Conservation (phyloP, 805 yeast genomes). For the Candida sakaeoensis region DNA sequence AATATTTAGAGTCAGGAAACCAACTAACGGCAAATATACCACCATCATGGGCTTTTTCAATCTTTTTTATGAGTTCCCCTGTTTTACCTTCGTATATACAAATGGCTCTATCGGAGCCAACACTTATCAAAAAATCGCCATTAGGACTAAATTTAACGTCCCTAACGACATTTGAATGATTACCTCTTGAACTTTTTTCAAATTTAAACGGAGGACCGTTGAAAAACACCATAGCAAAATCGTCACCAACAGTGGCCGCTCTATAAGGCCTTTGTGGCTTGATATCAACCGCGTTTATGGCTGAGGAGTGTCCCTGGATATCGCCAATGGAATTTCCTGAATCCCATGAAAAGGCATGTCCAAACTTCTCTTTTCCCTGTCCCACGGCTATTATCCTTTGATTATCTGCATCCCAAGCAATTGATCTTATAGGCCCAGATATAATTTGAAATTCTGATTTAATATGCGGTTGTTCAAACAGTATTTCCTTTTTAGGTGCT, state of each 20-base stretch:
- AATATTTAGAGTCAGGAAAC: conserved; percentile 49
- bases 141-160: conserved; percentile 81
- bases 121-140: conserved; percentile 72
- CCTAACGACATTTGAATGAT: conserved; percentile 74
- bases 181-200: conserved; percentile 61
- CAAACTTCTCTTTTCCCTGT: conserved; percentile 85
- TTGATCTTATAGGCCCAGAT: conserved; percentile 74
- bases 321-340: conserved; percentile 97
- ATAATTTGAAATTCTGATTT: conserved; percentile 82
- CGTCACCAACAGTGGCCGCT: conserved; percentile 91
- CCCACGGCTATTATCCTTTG: conserved; percentile 91
- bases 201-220: conserved; percentile 96
- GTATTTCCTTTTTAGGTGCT: conserved; percentile 36
- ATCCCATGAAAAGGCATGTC: conserved; percentile 91
- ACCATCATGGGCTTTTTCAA: conserved; percentile 61
- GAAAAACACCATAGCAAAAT: conserved; percentile 75
- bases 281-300: conserved; percentile 78
- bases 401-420: conserved; percentile 91
- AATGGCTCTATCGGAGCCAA: conserved; percentile 78
- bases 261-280: conserved; percentile 86
- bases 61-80: conserved; percentile 64
- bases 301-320: conserved; percentile 85
- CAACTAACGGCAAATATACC: conserved; percentile 80
- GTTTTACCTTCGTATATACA: conserved; percentile 82
- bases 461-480: conserved; percentile 46